A percentile compares a stretch with the other conserved stretches of the same genome.
phyloP scores from a whole-genome alignment of 805 yeast genomes.

The Yarrowia osloensis region DNA sequence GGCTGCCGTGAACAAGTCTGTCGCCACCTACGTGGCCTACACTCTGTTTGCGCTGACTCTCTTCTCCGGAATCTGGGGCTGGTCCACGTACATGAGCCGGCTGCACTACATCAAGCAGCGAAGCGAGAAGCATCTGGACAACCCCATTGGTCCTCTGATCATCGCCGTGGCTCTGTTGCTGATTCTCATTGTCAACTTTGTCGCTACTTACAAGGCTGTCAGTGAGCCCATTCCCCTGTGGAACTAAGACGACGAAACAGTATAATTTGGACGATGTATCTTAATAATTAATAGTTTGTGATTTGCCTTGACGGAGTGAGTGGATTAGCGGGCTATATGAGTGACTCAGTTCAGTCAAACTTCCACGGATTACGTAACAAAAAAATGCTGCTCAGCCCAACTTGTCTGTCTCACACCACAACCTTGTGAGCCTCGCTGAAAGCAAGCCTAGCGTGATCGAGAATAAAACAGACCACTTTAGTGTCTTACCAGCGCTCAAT shows the following conservation, averaged over 20 bases:
- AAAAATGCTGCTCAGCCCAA: too few relatives aligned
- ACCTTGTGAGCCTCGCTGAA: not conserved
- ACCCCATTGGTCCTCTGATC: constrained; percentile 83
- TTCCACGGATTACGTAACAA: too few relatives aligned
- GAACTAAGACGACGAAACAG: not conserved
- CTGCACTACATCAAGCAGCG: constrained; percentile 73
- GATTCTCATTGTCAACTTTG: constrained; percentile 70
- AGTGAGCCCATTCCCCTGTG: constrained; percentile 19
- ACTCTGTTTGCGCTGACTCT: constrained; percentile 77
- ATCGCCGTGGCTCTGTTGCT: constrained; percentile 68
- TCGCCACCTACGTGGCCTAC: constrained; percentile 75
- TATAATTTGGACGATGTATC: not conserved
- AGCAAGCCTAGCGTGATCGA: not conserved
- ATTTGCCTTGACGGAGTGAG: not conserved
- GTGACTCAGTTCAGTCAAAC: too few relatives aligned
- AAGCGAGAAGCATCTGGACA: constrained; percentile 85
- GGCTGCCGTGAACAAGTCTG: constrained; percentile 54
- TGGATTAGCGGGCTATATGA: too few relatives aligned
- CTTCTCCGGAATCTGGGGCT: constrained; percentile 89
- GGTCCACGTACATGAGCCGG: constrained; percentile 70
- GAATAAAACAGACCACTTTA: too few relatives aligned
- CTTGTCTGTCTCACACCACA: not conserved
- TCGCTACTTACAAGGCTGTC: constrained; percentile 25
- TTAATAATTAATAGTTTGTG: constrained; percentile 9
- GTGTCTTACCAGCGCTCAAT: too few relatives aligned